A percentile compares a stretch with the other conserved stretches of the same genome.
These are phyloP conservation scores for Penicillium chermesinum DNA, from an alignment of 495 filamentous ascomycete species.

Conservation along the genomic window DNA sequence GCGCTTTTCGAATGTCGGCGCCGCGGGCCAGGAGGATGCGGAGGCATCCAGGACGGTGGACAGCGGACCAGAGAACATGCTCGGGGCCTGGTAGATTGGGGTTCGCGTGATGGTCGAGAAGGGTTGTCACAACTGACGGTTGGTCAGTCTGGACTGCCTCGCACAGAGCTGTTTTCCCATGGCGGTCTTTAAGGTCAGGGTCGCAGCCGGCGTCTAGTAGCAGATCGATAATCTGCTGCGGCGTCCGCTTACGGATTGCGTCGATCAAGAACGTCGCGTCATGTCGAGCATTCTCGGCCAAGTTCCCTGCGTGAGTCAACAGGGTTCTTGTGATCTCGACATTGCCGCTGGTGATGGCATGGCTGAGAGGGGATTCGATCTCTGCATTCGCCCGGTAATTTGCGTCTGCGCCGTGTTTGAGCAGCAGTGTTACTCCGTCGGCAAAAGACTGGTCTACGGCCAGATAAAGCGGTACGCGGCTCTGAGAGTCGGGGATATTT, in stretches of 20 bases:
- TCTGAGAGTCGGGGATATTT: conserved; percentile 36
- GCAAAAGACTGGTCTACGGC: conserved; percentile 40
- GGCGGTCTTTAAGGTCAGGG: conserved; percentile 46
- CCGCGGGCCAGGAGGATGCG: conserved; percentile 47
- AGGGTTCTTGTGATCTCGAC: conserved; percentile 40
- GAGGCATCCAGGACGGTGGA: conserved; percentile 45
- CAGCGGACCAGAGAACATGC: conserved; percentile 49
- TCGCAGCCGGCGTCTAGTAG: conserved; percentile 45
- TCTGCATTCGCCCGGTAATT: conserved; percentile 37
- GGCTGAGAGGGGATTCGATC: conserved; percentile 37
- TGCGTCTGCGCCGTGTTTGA: conserved; percentile 48
- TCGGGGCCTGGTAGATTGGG: conserved; percentile 49
- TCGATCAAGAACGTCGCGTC: conserved; percentile 45
- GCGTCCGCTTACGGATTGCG: conserved; percentile 41
- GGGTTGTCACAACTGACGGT: conserved; percentile 41
- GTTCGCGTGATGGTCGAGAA: conserved; percentile 47
- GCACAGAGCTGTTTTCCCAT: conserved; percentile 50
- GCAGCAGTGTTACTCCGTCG: conserved; percentile 40
- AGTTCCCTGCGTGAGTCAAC: conserved; percentile 44
- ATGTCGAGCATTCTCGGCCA: conserved; percentile 34
- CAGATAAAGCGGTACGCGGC: conserved; percentile 36
- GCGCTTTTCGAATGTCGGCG: conserved; percentile 42
- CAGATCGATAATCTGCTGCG: conserved; percentile 38
- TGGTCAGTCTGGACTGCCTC: conserved; percentile 49
- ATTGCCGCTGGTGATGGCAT: conserved; percentile 30